These are phyloP conservation scores for Camillea tinctor DNA, from an alignment of 2,329 filamentous ascomycete species.

Conservation along the genomic window DNA sequence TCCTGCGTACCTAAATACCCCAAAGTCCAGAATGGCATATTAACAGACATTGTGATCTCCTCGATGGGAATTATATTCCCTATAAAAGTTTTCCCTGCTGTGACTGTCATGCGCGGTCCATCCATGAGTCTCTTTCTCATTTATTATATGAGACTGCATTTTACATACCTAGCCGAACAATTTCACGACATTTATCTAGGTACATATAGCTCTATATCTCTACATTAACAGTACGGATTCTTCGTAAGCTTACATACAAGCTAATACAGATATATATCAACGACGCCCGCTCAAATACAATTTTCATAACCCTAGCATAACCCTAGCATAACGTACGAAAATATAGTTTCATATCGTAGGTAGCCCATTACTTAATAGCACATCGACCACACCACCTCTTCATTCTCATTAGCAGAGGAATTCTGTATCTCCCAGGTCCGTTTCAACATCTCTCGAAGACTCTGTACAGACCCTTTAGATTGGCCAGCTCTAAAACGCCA, in stretches of 20 bases:
- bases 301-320: no score
- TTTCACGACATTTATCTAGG: background rate
- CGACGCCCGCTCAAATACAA: no score
- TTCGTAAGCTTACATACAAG: no score
- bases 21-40: no score
- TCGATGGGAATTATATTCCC: no score
- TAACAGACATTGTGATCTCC: no score
- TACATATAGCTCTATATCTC: constrained; percentile 1
- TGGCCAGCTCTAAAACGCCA: constrained; percentile 79
- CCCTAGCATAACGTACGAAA: background rate
- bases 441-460: constrained; percentile 89
- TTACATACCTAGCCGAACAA: no score
- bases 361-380: background rate
- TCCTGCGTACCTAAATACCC: no score
- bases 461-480: constrained; percentile 86
- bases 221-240: constrained; percentile 2
- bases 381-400: background rate
- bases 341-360: background rate
- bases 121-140: no score
- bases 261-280: no score
- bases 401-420: constrained; percentile 4
- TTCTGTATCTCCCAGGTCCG: constrained; percentile 7
- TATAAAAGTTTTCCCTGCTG: no score
- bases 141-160: background rate
- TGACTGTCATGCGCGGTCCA: no score